A percentile compares a stretch with the other conserved stretches of the same genome.
phyloP scores from a whole-genome alignment of 1,284 basidiomycete species.

The Cutaneotrichosporon sp. region DNA sequence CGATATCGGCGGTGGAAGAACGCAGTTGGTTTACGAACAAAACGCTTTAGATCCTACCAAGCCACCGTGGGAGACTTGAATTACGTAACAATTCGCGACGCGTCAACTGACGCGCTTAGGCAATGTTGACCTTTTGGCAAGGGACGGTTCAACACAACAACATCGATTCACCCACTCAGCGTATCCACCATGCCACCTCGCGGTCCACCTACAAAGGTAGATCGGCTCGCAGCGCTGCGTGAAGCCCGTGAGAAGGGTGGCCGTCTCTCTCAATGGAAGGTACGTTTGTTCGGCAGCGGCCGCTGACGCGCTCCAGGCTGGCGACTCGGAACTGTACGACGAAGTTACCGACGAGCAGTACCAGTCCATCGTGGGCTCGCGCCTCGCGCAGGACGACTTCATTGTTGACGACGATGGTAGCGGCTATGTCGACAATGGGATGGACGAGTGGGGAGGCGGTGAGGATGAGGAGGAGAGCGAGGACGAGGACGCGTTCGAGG shows the following conservation, averaged over 20 bases:
- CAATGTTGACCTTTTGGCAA: no score
- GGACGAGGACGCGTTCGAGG: constrained; percentile 48
- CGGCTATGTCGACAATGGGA: constrained; percentile 93
- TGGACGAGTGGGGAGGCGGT: constrained; percentile 79
- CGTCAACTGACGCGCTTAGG: no score
- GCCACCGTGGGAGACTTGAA: no score
- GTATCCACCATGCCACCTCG: constrained; percentile 3
- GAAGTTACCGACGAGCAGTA: constrained; percentile 91
- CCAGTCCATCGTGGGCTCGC: constrained; percentile 71
- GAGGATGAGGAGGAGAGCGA: constrained; percentile 46
- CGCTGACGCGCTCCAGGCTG: constrained; percentile 34
- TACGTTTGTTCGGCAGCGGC: constrained; percentile 24
- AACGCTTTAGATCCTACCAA: no score
- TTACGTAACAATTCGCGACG: no score
- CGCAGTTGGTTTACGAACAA: no score
- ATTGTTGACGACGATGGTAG: constrained; percentile 84
- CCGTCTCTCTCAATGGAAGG: constrained; percentile 51
- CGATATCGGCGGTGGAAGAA: no score
- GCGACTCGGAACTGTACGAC: constrained; percentile 77
- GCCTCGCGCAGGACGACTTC: constrained; percentile 89
- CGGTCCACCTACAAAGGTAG: constrained; percentile 12
- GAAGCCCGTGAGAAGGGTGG: constrained; percentile 50
- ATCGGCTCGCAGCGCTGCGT: constrained; percentile 48
- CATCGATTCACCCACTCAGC: background rate
- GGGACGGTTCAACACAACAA: no score